phyloP scores from a whole-genome alignment of 148 eudicot genomes.

The Talinum fruticosum region DNA sequence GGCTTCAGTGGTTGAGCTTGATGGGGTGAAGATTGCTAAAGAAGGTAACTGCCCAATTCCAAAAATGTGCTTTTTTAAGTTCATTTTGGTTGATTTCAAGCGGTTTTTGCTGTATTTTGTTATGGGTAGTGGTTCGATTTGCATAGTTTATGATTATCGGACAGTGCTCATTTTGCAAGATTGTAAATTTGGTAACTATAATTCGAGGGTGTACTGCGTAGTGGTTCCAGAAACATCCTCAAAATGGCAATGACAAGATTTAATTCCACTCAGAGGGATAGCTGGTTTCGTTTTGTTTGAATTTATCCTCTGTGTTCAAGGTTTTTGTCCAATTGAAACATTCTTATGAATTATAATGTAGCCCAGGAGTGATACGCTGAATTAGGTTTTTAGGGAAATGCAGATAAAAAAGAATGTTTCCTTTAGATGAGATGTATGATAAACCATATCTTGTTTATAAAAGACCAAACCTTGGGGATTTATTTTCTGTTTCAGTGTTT shows the following conservation, averaged over 20 bases:
- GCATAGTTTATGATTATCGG: neutral
- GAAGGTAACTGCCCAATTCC: constrained; percentile 45
- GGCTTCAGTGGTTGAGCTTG: constrained; percentile 63
- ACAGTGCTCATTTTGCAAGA: neutral
- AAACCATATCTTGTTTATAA: neutral
- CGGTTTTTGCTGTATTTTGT: neutral
- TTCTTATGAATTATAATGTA: neutral
- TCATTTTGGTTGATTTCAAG: neutral
- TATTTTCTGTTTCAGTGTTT: constrained; percentile 9
- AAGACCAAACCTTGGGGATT: constrained; percentile 5
- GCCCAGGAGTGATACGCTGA: neutral
- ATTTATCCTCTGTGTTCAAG: neutral
- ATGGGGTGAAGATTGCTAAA: constrained; percentile 62
- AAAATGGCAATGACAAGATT: no score
- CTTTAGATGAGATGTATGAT: neutral
- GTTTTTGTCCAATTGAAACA: neutral
- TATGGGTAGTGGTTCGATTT: constrained; percentile 11
- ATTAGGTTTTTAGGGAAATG: constrained; percentile 1
- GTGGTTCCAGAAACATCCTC: neutral
- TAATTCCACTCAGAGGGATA: no score
- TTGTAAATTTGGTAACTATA: neutral
- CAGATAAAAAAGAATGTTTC: neutral
- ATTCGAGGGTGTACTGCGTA: neutral
- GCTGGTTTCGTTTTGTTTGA: neutral
- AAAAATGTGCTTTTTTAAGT: constrained; percentile 14